Conservation (phyloP, 2,329 filamentous ascomycete species). For the Cercospora sp. region DNA sequence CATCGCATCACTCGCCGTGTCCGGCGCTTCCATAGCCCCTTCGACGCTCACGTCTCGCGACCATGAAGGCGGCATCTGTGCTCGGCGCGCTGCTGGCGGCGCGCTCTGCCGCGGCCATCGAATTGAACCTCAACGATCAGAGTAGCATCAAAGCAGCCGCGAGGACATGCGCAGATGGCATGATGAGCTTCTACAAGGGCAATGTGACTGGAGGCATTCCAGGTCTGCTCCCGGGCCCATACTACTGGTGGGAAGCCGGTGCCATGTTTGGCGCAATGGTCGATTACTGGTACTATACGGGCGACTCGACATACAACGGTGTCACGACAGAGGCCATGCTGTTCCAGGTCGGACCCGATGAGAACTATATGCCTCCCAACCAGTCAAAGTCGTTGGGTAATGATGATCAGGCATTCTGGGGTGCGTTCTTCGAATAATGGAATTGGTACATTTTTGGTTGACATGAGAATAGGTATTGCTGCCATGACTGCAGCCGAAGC, state of each 20-base stretch:
- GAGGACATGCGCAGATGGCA: slow-evolving; percentile 47
- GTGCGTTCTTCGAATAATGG: not conserved
- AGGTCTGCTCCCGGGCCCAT: slow-evolving; percentile 61
- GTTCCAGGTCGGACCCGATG: slow-evolving; percentile 59
- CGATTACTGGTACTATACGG: slow-evolving; percentile 70
- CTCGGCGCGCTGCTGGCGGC: slow-evolving; percentile 29
- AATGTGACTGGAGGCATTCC: slow-evolving; percentile 54
- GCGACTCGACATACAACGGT: slow-evolving; percentile 64
- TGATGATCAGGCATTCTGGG: slow-evolving; percentile 62
- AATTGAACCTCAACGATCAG: slow-evolving; percentile 27
- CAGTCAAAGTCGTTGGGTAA: slow-evolving; percentile 50
- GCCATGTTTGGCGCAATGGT: slow-evolving; percentile 65
- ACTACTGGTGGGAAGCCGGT: slow-evolving; percentile 74
- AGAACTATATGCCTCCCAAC: slow-evolving; percentile 59
- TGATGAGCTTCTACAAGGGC: slow-evolving; percentile 56
- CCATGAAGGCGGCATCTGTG: slow-evolving; percentile 22
- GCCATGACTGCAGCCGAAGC: slow-evolving; percentile 59
- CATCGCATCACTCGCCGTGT: not conserved
- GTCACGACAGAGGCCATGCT: slow-evolving; percentile 59
- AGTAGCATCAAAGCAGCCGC: slow-evolving; percentile 50
- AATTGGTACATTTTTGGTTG: not conserved
- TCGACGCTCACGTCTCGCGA: not conserved
- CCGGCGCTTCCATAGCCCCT: not conserved
- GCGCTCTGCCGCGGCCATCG: slow-evolving; percentile 26
- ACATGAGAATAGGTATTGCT: slow-evolving; percentile 43